A percentile compares a stretch with the other conserved stretches of the same genome.
phyloP scores from a whole-genome alignment of 164 flowering plant species.

The Stephania yunnanensis region DNA sequence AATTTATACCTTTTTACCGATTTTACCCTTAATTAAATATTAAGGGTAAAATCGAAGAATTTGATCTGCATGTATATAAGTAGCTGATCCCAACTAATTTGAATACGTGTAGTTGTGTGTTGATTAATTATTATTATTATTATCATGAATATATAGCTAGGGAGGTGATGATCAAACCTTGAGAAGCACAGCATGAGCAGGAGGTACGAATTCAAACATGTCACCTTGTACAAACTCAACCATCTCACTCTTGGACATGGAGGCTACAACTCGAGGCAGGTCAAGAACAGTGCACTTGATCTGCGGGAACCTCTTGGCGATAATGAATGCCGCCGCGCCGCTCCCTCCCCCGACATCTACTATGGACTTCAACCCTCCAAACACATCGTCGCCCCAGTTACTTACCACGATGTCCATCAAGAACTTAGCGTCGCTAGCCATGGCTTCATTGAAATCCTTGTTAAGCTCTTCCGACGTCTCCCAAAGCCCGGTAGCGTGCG shows the following conservation, averaged over 20 bases:
- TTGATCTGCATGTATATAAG: too few relatives aligned
- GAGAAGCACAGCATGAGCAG: conserved; percentile 18
- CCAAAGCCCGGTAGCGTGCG: conserved; percentile 19
- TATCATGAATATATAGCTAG: too few relatives aligned
- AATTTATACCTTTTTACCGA: too few relatives aligned
- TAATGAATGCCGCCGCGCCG: conserved; percentile 7
- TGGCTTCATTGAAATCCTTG: conserved; percentile 28
- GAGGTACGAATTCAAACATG: conserved; percentile 27
- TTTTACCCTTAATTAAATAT: too few relatives aligned
- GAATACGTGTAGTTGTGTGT: too few relatives aligned
- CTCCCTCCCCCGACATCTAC: conserved; percentile 28
- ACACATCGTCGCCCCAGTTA: conserved; percentile 2
- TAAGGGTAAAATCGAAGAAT: not conserved
- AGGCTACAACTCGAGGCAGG: conserved; percentile 23
- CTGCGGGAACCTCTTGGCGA: conserved; percentile 23
- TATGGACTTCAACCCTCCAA: conserved; percentile 17
- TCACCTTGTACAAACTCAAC: conserved; percentile 22
- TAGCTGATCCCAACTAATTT: too few relatives aligned
- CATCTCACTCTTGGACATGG: conserved; percentile 6
- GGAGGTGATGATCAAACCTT: conserved; percentile 1
- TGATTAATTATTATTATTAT: too few relatives aligned
- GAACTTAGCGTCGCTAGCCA: conserved; percentile 38
- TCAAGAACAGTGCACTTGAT: conserved; percentile 29
- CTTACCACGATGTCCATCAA: conserved; percentile 16
- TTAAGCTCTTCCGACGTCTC: conserved; percentile 10